Evolutionary conservation across 805 yeast genomes (phyloP).

Genomic region (Saccharomycopsis selenospora): DNA sequence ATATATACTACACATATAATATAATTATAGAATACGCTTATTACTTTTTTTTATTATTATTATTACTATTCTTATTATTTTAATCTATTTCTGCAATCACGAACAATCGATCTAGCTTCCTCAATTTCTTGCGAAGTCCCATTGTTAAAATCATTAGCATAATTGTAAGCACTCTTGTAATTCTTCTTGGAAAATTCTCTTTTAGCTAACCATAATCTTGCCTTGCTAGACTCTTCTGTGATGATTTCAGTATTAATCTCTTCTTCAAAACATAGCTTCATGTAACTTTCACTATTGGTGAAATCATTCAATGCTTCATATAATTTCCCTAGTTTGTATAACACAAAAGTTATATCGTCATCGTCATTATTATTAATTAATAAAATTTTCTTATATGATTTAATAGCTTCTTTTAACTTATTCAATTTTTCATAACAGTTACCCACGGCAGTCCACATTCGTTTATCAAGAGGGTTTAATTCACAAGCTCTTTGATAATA

Average conservation of each 20-base stretch:
- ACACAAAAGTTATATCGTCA: constrained; percentile 43
- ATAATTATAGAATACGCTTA: background rate
- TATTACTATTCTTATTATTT: background rate
- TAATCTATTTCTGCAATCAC: constrained; percentile 35
- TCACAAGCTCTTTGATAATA: constrained; percentile 89
- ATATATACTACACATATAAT: background rate
- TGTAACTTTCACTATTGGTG: constrained; percentile 49
- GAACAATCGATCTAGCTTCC: constrained; percentile 77
- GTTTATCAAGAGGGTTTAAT: constrained; percentile 76
- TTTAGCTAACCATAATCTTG: constrained; percentile 81
- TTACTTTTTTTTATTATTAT: background rate
- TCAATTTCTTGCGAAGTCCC: constrained; percentile 84
- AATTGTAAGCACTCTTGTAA: constrained; percentile 61
- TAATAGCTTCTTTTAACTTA: constrained; percentile 64
- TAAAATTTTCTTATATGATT: constrained; percentile 74
- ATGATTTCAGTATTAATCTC: constrained; percentile 53
- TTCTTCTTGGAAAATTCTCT: constrained; percentile 48
- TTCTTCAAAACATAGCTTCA: constrained; percentile 56
- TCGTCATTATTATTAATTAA: constrained; percentile 34
- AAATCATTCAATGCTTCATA: constrained; percentile 50
- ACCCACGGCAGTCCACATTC: constrained; percentile 97
- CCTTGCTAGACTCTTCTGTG: constrained; percentile 68
- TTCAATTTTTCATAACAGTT: constrained; percentile 78
- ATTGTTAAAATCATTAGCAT: constrained; percentile 61
- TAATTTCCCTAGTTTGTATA: constrained; percentile 62